Base-by-base conservation (phyloP, 2,329 filamentous ascomycete species). In the Thielaviopsis musarum region DNA sequence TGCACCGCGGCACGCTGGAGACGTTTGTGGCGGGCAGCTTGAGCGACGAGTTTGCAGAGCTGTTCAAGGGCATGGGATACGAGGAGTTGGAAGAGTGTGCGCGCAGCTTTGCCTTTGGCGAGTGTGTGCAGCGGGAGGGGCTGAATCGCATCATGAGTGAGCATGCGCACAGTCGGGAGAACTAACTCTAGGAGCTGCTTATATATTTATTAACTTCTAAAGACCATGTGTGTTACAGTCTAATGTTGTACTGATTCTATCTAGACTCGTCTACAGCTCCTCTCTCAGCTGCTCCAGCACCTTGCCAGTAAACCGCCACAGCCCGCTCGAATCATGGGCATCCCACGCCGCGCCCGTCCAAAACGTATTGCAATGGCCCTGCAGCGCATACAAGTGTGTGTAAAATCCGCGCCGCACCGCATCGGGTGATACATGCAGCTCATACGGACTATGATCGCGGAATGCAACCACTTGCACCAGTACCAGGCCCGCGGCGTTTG, bases 81-180 rank as follows among this genome's bases (percentile, higher is more conserved):
- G 73, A 75, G 28, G 74, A 82, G 63, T 65, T 83, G 24, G 79
- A 83, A 62, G 75, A 75, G 60, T 67, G 80, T 52, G 77, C 77
- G 0, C 69, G 66, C 15, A 69, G 69, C 60, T 83, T 83, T 64
- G 71, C 72, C 26, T 74, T 80, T 64, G 77, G 81, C 54, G 72
- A 77, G 52, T 82, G 79, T 64, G 61, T 77, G 48, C 74, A 74
- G 65, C 67, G 80, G 34, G 72, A 77, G 51, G 71, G 70, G 1
- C 64, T 82, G 64, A 81, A 81, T 63, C 69, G 73, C 62, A 75
- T 77, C 53, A 64, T 81, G 64, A 71, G 70, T 60, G 66, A 67
- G 2, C 74, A 78, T 69, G 71, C 75, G 12, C 10, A 24, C 12
- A 22, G 10, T 4, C n/a, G 19, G 5, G 24, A 22, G 19, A n/a